A percentile compares a stretch with the other conserved stretches of the same genome.
Conservation (phyloP, 176 grass and related monocot species). For the Zoysia japonica region DNA sequence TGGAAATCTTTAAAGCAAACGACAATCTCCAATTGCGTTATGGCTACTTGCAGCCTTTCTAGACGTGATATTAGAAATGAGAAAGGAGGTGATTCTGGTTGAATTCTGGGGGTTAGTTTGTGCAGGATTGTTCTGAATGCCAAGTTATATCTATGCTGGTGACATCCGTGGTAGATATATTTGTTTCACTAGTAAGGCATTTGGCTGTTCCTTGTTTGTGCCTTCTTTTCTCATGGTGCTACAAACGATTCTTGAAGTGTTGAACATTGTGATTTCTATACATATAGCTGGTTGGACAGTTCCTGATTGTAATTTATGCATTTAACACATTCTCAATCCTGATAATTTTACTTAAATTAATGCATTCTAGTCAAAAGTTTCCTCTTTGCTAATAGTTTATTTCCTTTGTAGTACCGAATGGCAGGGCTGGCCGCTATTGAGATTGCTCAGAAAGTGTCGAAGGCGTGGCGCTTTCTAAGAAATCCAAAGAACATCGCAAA, state of each 20-base stretch:
- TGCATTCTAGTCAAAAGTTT: constrained; percentile 10
- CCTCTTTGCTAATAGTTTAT: constrained; percentile 24
- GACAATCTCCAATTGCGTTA: neutral
- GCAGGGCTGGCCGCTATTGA: constrained; percentile 96
- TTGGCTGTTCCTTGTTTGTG: neutral
- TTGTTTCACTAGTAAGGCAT: neutral
- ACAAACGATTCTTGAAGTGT: neutral
- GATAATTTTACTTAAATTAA: constrained; percentile 11
- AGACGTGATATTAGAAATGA: constrained; percentile 10
- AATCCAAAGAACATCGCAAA: constrained; percentile 79
- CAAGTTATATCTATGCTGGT: neutral
- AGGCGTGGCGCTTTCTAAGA: constrained; percentile 83
- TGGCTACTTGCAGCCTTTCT: neutral
- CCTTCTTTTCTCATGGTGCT: neutral
- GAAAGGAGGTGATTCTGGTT: neutral
- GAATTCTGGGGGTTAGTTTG: neutral
- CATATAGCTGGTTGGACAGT: neutral
- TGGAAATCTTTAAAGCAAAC: neutral
- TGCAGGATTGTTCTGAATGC: neutral
- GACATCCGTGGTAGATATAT: neutral
- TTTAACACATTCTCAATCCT: neutral
- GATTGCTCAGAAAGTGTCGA: constrained; percentile 94
- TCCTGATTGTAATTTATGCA: constrained; percentile 7
- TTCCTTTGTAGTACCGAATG: constrained; percentile 76
- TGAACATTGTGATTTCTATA: too few species aligned